A percentile compares a stretch with the other conserved stretches of the same genome.
Evolutionary conservation across 2,329 filamentous ascomycete genomes (phyloP).

Genomic region (Curvularia spicifera): DNA sequence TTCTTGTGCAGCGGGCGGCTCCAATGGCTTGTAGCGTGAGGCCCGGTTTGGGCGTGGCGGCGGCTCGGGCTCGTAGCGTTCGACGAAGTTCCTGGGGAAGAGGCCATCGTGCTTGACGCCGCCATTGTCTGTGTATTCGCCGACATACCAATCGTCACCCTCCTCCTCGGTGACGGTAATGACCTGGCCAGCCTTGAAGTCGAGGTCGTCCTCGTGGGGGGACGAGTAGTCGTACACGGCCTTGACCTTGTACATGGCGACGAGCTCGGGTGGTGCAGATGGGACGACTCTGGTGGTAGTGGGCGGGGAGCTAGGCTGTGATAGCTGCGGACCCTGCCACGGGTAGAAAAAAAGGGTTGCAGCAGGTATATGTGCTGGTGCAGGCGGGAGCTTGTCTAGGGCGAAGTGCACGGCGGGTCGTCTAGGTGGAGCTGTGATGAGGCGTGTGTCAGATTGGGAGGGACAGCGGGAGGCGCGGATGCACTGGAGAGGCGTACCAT

Average conservation of each 20-base stretch:
- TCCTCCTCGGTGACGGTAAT: constrained; percentile 94
- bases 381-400: constrained; percentile 1
- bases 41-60: constrained; percentile 82
- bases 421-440: constrained; percentile 24
- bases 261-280: background rate
- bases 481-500: constrained; percentile 7
- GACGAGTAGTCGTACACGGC: constrained; percentile 94
- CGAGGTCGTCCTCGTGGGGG: constrained; percentile 91
- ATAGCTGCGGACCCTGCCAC: constrained; percentile 23
- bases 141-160: constrained; percentile 91
- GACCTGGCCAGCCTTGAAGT: constrained; percentile 82
- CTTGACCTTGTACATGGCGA: constrained; percentile 81
- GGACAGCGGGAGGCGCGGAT: constrained; percentile 21
- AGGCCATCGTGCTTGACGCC: constrained; percentile 82
- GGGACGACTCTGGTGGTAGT: constrained; percentile 6
- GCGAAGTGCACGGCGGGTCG: constrained; percentile 20
- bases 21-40: constrained; percentile 56
- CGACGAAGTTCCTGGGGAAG: constrained; percentile 96
- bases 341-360: constrained; percentile 8
- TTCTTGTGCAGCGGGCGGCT: constrained; percentile 38
- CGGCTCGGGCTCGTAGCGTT: constrained; percentile 89
- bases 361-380: constrained; percentile 1
- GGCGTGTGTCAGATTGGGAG: constrained; percentile 22
- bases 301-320: constrained; percentile 9
- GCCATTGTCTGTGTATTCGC: constrained; percentile 79